Conservation (phyloP, 768 basidiomycete genomes). For the Rhodotorula diobovata region DNA sequence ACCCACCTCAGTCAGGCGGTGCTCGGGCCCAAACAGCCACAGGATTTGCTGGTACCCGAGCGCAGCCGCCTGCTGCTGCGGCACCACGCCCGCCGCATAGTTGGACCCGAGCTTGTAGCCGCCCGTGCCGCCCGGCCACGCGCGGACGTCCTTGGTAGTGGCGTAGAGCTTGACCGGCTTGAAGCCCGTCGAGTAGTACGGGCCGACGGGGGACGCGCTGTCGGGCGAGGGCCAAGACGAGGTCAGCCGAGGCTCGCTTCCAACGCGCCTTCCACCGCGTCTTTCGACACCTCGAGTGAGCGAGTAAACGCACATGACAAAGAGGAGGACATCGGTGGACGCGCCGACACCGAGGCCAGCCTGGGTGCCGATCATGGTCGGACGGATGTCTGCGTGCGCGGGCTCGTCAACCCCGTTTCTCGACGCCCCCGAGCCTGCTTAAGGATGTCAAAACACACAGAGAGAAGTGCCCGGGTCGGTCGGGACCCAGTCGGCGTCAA, state of each 20-base stretch:
- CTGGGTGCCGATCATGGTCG: slow-evolving; percentile 61
- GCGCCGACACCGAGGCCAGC: slow-evolving; percentile 60
- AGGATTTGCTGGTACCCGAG: slow-evolving; percentile 69
- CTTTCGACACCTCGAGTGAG: too few species aligned
- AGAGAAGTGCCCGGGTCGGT: slow-evolving; percentile 79
- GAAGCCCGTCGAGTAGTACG: slow-evolving; percentile 55
- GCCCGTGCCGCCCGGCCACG: slow-evolving; percentile 63
- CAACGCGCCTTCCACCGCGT: too few species aligned
- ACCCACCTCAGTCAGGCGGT: slow-evolving; percentile 55
- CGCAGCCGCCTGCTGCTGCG: slow-evolving; percentile 62
- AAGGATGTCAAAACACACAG: slow-evolving; percentile 45
- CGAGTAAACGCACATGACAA: slow-evolving; percentile 59
- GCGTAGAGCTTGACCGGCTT: slow-evolving; percentile 58
- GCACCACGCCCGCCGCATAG: slow-evolving; percentile 54
- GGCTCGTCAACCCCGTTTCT: not conserved
- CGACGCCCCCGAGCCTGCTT: too few species aligned
- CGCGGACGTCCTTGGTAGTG: slow-evolving; percentile 71
- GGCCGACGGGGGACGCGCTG: slow-evolving; percentile 58
- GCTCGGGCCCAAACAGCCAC: slow-evolving; percentile 66
- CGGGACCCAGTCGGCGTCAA: slow-evolving; percentile 90
- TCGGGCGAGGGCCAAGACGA: not conserved
- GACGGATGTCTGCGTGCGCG: slow-evolving; percentile 60
- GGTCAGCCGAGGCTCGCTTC: too few species aligned
- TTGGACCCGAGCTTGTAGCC: slow-evolving; percentile 58
- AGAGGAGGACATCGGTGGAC: slow-evolving; percentile 74